A percentile compares a stretch with the other conserved stretches of the same genome.
phyloP scores from a whole-genome alignment of 305 asterid genomes.

The Solanum hybrid region DNA sequence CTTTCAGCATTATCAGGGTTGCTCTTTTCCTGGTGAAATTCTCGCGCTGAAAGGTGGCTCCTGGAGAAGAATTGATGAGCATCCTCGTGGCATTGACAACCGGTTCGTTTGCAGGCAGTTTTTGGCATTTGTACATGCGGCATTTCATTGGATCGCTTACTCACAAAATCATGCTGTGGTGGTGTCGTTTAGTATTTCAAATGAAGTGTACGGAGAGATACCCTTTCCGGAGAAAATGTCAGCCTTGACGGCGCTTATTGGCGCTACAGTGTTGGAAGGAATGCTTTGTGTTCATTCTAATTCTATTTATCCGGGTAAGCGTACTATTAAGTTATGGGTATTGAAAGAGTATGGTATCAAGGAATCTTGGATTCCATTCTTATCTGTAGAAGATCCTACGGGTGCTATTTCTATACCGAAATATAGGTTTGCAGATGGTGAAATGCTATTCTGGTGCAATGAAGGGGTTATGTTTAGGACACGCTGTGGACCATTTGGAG shows the following conservation, averaged over 20 bases:
- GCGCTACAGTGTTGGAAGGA: not conserved
- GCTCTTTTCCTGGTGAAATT: not conserved
- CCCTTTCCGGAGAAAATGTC: not conserved
- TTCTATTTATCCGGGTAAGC: not conserved
- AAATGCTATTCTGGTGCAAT: not conserved
- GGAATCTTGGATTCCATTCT: not conserved
- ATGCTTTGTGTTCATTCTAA: not conserved
- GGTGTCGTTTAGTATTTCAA: not conserved
- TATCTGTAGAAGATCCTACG: not conserved
- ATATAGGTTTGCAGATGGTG: constrained; percentile 1
- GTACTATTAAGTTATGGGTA: not conserved
- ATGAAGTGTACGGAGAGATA: not conserved
- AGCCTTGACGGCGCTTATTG: not conserved
- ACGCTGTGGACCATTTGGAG: not conserved
- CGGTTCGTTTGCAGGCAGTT: not conserved
- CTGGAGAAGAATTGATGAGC: not conserved
- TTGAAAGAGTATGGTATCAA: not conserved
- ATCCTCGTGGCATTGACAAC: not conserved
- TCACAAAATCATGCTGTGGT: not conserved
- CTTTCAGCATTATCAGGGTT: not conserved
- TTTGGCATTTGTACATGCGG: not conserved
- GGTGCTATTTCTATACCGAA: not conserved
- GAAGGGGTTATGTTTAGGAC: not conserved
- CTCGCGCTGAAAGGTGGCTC: not conserved
- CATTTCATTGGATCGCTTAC: not conserved